Percentiles rank a stretch among this genome's conserved stretches.
phyloP scores from a whole-genome alignment of 345 rosid genomes.

The Noccaea caerulescens region DNA sequence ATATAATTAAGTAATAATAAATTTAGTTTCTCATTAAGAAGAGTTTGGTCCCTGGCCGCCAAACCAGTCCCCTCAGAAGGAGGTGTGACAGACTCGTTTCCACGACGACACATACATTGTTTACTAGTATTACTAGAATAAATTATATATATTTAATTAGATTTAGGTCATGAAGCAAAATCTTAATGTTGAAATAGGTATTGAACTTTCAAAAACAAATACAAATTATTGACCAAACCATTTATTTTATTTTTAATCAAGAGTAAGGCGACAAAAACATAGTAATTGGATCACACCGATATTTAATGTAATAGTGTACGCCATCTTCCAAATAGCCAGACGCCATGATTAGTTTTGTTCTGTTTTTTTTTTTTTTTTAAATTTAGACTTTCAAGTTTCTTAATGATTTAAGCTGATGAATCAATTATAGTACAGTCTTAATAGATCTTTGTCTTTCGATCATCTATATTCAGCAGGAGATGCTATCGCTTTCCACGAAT shows the following conservation, averaged over 20 bases:
- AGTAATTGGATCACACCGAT: conserved; percentile 20
- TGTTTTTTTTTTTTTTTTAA: not conserved
- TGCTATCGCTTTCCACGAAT: not conserved
- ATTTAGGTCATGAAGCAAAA: conserved; percentile 1
- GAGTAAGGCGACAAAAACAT: conserved; percentile 13
- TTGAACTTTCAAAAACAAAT: not conserved
- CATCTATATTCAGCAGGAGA: not conserved
- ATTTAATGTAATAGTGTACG: conserved; percentile 26
- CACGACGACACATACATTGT: conserved; percentile 24
- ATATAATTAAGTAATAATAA: conserved; percentile 8
- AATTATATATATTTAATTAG: not conserved
- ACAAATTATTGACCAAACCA: conserved; percentile 14
- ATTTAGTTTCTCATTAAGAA: conserved; percentile 16
- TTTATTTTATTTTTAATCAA: not conserved
- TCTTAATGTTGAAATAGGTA: conserved; percentile 16
- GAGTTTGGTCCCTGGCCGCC: conserved; percentile 36
- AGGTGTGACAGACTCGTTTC: conserved; percentile 40
- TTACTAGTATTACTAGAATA: not conserved
- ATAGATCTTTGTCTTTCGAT: not conserved
- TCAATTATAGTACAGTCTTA: conserved; percentile 2
- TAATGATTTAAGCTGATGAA: not conserved
- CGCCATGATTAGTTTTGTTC: conserved; percentile 16
- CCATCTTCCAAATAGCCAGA: conserved; percentile 24
- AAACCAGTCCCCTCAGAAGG: conserved; percentile 27
- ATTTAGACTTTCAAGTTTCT: not conserved